phyloP scores from a whole-genome alignment of 78 protist genomes.

The Dictyostelium citrinum region DNA sequence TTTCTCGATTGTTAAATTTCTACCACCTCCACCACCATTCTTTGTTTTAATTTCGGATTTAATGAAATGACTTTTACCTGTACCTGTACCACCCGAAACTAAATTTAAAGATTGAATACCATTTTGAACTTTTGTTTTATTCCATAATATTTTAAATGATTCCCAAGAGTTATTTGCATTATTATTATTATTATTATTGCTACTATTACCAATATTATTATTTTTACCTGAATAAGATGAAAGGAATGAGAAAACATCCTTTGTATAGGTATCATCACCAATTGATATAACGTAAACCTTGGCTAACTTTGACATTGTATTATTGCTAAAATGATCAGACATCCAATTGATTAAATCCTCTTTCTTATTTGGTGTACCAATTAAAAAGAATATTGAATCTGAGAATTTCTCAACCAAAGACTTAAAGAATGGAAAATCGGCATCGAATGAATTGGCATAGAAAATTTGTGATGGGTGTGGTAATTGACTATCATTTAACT shows the following conservation, averaged over 20 bases:
- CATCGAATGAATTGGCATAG: slow-evolving; percentile 10
- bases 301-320: not conserved
- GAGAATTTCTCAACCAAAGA: not conserved
- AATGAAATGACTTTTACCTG: slow-evolving; percentile 37
- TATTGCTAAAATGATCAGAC: slow-evolving; percentile 8
- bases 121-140: not conserved
- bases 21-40: not conserved
- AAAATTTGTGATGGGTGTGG: slow-evolving; percentile 61
- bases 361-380: slow-evolving; percentile 41
- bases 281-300: slow-evolving; percentile 24
- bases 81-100: slow-evolving; percentile 25
- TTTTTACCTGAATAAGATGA: not conserved
- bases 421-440: slow-evolving; percentile 17
- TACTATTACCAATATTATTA: not conserved
- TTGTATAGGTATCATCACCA: not conserved
- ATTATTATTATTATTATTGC: no score
- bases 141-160: slow-evolving; percentile 1
- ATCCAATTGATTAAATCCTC: slow-evolving; percentile 17
- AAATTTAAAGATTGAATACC: not conserved
- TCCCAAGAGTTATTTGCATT: not conserved
- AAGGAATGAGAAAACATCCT: slow-evolving; percentile 6
- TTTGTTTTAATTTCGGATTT: not conserved
- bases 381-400: slow-evolving; percentile 9
- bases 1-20: not conserved
- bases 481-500: slow-evolving; percentile 2